Percentiles rank a stretch among this genome's conserved stretches.
Conservation (phyloP, 306 rosid genomes). For the Echinosophora koreensis region DNA sequence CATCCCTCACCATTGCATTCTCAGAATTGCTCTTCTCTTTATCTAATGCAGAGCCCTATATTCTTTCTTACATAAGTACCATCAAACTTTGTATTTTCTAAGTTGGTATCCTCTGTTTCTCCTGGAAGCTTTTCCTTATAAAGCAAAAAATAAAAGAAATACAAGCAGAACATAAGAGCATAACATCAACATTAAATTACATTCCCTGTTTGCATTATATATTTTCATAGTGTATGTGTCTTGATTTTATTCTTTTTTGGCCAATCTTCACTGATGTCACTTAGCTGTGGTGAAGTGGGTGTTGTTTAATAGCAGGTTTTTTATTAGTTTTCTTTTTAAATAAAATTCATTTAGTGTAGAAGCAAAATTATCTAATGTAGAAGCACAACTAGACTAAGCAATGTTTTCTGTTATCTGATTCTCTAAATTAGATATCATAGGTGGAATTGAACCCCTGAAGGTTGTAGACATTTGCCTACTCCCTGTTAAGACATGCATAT, state of each 20-base stretch:
- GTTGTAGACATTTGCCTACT: conserved; percentile 19
- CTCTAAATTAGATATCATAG: conserved; percentile 16
- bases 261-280: no score
- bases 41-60: conserved; percentile 67
- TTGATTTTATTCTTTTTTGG: no score
- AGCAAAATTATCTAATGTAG: conserved; percentile 1
- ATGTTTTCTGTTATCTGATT: conserved; percentile 2
- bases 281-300: no score
- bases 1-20: no score
- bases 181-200: no score
- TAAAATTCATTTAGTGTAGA: no score
- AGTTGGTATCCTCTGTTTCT: conserved; percentile 55
- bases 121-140: conserved; percentile 82
- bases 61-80: conserved; percentile 57
- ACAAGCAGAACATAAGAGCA: no score
- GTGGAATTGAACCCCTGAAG: conserved; percentile 37
- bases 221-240: no score
- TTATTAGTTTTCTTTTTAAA: no score
- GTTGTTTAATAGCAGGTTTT: no score
- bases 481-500: conserved; percentile 30
- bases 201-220: no score
- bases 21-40: conserved; percentile 65
- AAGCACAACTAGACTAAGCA: background rate
- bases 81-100: conserved; percentile 59
- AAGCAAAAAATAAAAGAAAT: conserved; percentile 40